Base-by-base conservation (phyloP, 192 early-diverging fungal species). In the Coemansia sp. region DNA sequence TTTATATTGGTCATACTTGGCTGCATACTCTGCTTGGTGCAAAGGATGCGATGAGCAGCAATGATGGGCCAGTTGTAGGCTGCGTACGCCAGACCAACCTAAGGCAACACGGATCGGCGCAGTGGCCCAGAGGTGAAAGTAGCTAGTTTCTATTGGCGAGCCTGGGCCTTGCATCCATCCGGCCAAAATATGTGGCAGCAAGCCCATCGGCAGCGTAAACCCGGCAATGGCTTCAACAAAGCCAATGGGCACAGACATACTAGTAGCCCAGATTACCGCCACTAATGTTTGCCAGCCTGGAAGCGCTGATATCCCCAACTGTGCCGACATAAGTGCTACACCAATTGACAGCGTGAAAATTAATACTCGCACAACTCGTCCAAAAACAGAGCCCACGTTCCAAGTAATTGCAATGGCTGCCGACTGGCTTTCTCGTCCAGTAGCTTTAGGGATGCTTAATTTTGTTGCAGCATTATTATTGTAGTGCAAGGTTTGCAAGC, bases 81-180 rank as follows among this genome's bases (percentile, higher is more conserved):
- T 72, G n/a, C 80, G 71, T 14, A 82, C 80, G 17, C 80, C 80
- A 5, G 80, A 68, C 80, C 80, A 82, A 17, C 80, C 80, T 0
- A 82, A 59, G 4, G 80, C 80, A 0, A 77, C 72, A n/a, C 69
- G 74, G n/a, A 74, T 73, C 0, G 80, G 80, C 10, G 63, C 75
- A 6, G 80, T 82, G 37, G 80, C 75, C 80, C 80, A 82, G 2
- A 82, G 65, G 35, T 82, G 75, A 53, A 77, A 82, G 65, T 82
- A 82, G 35, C 80, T 76, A 4, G 74, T 82, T 46, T 82, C 80
- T 49, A 82, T 73, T 14, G 80, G 80, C 37, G 43, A 66, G 10
- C 80, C 80, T 3, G 80, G 80, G 3, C 65, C 75, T 57, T 74
- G 74, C 68, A 82, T 73, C 69, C 75, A 66, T 11, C 80, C 80